Evolutionary conservation across 805 yeast genomes (phyloP), one percentile per base, ranked within the genome.

Genomic region (Wickerhamomyces bisporus): DNA sequence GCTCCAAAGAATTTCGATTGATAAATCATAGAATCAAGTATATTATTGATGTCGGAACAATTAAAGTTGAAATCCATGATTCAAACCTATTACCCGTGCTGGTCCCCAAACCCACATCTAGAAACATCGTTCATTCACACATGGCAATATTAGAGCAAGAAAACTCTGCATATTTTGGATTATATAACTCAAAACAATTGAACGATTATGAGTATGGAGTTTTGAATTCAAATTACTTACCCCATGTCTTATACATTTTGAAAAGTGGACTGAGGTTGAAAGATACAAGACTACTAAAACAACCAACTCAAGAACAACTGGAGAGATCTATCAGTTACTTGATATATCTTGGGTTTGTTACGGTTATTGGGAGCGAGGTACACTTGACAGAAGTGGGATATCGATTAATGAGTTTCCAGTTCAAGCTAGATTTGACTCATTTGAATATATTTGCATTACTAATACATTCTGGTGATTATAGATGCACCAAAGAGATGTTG

Each of bases 401-500:
- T 2, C 11, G 6, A 3, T 12, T 40, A 6, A 11, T 32, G 17
- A 28, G 20, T 9, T 40, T 35, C 24, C 39, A 40, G 29, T 25
- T 40, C 1, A 10, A 28, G 8, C 8, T 12, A 6, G 16, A 18
- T 18, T 5, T 29, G 5, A 14, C 8, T n/a, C 19, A 30, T 4
- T 1, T 40, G 13, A 23, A 18, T n/a, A n/a, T 32, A 9, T 35
- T 35, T 13, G 16, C 29, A 15, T 14, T 35, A 13, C 13, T 40
- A 4, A 9, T 27, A 5, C 15, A 27, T 3, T 40, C 43, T 18
- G 9, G 15, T n/a, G 15, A 21, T 10, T 23, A 14, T n/a, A 15
- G 18, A 17, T 25, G 27, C 2, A 40, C 43, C 3, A 19, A 14
- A 13, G 36, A 35, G 24, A n/a, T 35, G n/a, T 12, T 35, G 14